Base-by-base conservation (phyloP, 306 rosid genomes). In the Castanopsis chinensis region DNA sequence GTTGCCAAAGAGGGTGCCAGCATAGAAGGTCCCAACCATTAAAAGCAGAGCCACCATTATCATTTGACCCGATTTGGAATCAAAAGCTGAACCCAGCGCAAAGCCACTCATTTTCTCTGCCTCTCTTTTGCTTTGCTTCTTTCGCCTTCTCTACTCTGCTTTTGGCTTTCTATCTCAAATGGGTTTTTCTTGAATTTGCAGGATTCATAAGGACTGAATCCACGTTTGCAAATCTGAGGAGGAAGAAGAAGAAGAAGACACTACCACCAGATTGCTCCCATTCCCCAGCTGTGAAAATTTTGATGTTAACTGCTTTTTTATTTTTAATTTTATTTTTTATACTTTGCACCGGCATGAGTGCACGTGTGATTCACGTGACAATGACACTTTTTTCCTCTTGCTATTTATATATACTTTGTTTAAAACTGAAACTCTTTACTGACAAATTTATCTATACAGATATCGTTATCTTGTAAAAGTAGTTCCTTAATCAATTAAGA, bases 11-110 rank as follows among this genome's bases (percentile, higher is more conserved):
- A 92, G 91, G 63, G 89, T 91, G 33, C 97, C 97, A 12, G 32
- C 74, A 58, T 88, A 92, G 80, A 94, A 94, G 6, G 95, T 85
- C 9, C 89, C 93, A 74, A 81, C 81, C 97, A 92, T 91, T 12
- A 90, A 71, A 4, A 94, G 79, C 77, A 94, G 56, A 72, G 81
- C 82, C 63, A 76, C 78, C 90, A 89, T 76, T 72, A 90, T 91
- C 71, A 89, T 81, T 83, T 88, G 91, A 41, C 97, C 90, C 25
- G 92, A 84, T 80, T 86, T 83, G 64, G 86, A 85, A 83, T 88
- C 87, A 73, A 92, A 87, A 41, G 92, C 90, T 60, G 79, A 83
- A 33, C 75, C 69, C 69, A 85, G 45, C 45, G 43, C 68, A 61
- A 59, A 28, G 80, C 86, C 83, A 41, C 86, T 76, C 86, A 85